A percentile compares a stretch with the other conserved stretches of the same genome.
phyloP scores from a whole-genome alignment of 345 rosid species.

The Linum usitatissimum region DNA sequence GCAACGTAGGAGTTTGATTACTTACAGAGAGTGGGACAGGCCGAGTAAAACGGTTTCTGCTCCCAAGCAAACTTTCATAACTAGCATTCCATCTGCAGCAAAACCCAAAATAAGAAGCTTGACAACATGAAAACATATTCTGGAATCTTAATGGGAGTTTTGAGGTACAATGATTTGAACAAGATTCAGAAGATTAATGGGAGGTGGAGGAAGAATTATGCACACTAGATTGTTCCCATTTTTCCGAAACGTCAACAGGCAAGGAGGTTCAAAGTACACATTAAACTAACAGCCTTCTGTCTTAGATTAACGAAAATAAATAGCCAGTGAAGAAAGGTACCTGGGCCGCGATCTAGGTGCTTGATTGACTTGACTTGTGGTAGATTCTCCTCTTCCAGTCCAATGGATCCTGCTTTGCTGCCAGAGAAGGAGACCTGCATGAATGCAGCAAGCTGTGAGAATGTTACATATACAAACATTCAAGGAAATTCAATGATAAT shows the following conservation, averaged over 20 bases:
- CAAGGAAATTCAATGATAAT: too few species aligned
- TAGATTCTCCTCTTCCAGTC: constrained; percentile 12
- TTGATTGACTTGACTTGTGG: constrained; percentile 8
- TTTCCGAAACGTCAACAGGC: background rate
- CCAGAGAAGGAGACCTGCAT: constrained; percentile 24
- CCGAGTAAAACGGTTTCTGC: constrained; percentile 45
- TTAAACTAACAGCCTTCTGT: too few species aligned
- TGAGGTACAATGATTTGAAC: background rate
- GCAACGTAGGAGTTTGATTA: background rate
- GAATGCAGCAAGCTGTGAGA: background rate
- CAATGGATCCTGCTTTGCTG: constrained; percentile 20
- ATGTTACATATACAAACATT: too few species aligned
- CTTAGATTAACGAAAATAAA: too few species aligned
- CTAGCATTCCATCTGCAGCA: constrained; percentile 50
- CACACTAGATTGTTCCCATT: background rate
- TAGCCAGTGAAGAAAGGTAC: constrained; percentile 1
- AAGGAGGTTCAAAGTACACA: background rate
- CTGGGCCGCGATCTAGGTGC: constrained; percentile 11
- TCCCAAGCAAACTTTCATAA: constrained; percentile 53
- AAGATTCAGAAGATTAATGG: background rate
- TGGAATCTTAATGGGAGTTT: background rate
- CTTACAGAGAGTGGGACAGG: constrained; percentile 72
- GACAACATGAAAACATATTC: background rate
- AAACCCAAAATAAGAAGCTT: background rate
- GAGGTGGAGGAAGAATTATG: background rate